phyloP scores from a whole-genome alignment of 192 early-diverging fungal genomes.

The Coemansia aciculifera region DNA sequence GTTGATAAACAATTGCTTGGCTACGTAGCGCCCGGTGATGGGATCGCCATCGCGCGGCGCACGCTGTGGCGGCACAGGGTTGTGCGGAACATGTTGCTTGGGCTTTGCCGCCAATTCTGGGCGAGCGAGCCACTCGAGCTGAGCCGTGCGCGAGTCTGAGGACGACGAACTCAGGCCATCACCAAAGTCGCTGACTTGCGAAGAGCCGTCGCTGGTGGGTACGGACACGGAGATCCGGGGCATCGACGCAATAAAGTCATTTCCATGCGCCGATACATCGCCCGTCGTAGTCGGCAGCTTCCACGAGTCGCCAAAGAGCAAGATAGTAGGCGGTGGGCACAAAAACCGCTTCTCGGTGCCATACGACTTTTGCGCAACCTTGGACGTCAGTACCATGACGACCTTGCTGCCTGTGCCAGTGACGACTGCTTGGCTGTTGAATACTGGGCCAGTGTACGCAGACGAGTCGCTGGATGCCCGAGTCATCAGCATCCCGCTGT shows the following conservation, averaged over 20 bases:
- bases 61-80: constrained; percentile 23
- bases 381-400: constrained; percentile 78
- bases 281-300: constrained; percentile 49
- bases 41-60: constrained; percentile 51
- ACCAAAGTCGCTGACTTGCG: constrained; percentile 9
- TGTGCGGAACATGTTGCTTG: constrained; percentile 41
- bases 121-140: constrained; percentile 50
- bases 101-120: constrained; percentile 50
- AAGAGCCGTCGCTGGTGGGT: constrained; percentile 32
- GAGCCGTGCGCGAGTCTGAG: constrained; percentile 24
- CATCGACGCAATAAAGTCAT: constrained; percentile 33
- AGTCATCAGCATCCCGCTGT: background rate
- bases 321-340: constrained; percentile 80
- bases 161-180: constrained; percentile 10
- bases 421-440: constrained; percentile 56
- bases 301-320: constrained; percentile 76
- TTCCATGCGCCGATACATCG: constrained; percentile 20
- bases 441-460: constrained; percentile 25
- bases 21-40: constrained; percentile 71
- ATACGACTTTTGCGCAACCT: constrained; percentile 92
- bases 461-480: constrained; percentile 6
- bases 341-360: constrained; percentile 91
- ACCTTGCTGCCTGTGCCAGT: constrained; percentile 53
- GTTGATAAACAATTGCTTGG: constrained; percentile 82
- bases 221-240: constrained; percentile 49